Base-by-base conservation (phyloP, 768 basidiomycete species). In the Phlegmacium glaucopus region DNA sequence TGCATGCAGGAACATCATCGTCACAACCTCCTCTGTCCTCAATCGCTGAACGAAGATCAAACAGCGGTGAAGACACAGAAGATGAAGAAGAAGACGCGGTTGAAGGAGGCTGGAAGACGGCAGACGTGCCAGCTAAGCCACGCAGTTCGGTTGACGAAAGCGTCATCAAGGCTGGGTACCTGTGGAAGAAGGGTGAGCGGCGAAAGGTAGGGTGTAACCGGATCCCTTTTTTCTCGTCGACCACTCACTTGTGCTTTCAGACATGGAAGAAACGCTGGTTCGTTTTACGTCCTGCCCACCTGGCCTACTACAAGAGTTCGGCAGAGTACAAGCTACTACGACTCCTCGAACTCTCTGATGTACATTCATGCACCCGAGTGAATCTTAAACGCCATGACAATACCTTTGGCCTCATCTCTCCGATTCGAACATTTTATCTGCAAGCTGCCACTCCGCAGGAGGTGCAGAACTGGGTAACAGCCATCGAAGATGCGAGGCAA, bases 221-320 rank as follows among this genome's bases (percentile, higher is more conserved):
- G 11, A 45, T 39, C 40, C 30, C 47, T 44, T 17, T 46, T 43
- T 40, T 26, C 36, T 50, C 29, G 26, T 34, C 18, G 32, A 10
- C 3, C 6, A 6, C 32, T 34, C 10, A 34, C 42, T 45, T 1
- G 8, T 39, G 25, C 22, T 12, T 36, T n/a, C 61, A 95, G 94
- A 93, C 89, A 1, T 99, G 96, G 96, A 97, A 98, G 78, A 94
- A 94, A 69, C 81, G 94, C 16, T 98, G 95, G 95, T 98, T 98
- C 58, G 96, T 99, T 2, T 71, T 99, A 49, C 82, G 95, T 13
- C 82, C 91, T 1, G 88, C 87, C 2, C 92, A 96, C 66, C 72
- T 99, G 42, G 93, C 93, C 4, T 97, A 95, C 68, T 98, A 98
- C 81, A 97, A 98, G 74, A 92, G 81, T 40, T 85, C 88, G 27